Percentiles rank a stretch among this genome's conserved stretches.
phyloP scores from a whole-genome alignment of 1,139 yeast species.

The Pichiaceae sp. region DNA sequence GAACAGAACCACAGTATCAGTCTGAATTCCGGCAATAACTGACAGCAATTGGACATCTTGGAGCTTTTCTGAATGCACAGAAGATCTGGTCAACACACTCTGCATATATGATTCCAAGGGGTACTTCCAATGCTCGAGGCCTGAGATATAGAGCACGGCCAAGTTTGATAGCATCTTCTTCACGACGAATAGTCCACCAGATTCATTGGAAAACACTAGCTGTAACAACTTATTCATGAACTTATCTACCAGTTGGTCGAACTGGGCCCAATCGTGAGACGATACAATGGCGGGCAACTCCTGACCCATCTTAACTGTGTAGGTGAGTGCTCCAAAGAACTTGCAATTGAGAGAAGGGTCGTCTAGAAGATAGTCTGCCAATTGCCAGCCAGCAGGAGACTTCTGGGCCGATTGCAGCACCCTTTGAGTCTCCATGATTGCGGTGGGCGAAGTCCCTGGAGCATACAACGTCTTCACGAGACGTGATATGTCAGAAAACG shows the following conservation, averaged over 20 bases:
- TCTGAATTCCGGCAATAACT: not conserved
- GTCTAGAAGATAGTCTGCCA: constrained; percentile 43
- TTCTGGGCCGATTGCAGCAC: constrained; percentile 47
- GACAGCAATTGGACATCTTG: constrained; percentile 5
- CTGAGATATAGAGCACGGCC: constrained; percentile 38
- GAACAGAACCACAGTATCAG: constrained; percentile 18
- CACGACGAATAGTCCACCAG: constrained; percentile 24
- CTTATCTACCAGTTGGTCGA: constrained; percentile 3
- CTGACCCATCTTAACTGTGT: constrained; percentile 46
- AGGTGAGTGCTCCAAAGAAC: constrained; percentile 69
- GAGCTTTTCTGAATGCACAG: constrained; percentile 5
- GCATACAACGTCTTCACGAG: constrained; percentile 33
- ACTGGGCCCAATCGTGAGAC: constrained; percentile 7
- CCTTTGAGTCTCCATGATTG: constrained; percentile 40
- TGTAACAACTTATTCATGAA: constrained; percentile 4
- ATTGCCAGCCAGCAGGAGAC: constrained; percentile 37
- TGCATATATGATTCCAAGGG: constrained; percentile 23
- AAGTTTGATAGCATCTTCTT: constrained; percentile 45
- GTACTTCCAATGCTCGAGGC: constrained; percentile 30
- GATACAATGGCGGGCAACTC: constrained; percentile 4
- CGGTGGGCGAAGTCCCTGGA: constrained; percentile 29
- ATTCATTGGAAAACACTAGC: constrained; percentile 11
- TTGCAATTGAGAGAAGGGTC: constrained; percentile 40
- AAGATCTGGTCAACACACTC: not conserved
- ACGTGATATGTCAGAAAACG: constrained; percentile 85